phyloP scores from a whole-genome alignment of 140 eudicot species.

The Stevia rebaudiana region DNA sequence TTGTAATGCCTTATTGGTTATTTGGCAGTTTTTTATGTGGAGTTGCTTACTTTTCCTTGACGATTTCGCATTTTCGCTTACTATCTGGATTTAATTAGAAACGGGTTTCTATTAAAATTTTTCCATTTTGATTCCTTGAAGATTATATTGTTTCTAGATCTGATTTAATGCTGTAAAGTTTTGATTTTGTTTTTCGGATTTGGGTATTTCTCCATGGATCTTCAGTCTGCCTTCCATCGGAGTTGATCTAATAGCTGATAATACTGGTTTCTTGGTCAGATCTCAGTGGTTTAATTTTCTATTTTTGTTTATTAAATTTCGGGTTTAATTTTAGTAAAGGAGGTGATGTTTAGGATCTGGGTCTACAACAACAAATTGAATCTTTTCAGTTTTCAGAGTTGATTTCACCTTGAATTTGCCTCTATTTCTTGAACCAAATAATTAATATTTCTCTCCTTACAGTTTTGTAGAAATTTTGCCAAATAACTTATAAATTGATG shows the following conservation, averaged over 20 bases:
- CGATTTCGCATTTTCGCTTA: conserved; percentile 4
- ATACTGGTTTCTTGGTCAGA: conserved; percentile 17
- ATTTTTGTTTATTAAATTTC: background rate
- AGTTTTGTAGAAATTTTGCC: background rate
- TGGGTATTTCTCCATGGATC: conserved; percentile 7
- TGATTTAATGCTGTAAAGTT: conserved; percentile 12
- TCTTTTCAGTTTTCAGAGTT: background rate
- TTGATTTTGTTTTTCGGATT: conserved; percentile 9
- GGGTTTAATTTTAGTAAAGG: background rate
- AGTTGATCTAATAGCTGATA: conserved; percentile 7
- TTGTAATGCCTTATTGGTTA: conserved; percentile 3
- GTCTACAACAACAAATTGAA: conserved; percentile 4
- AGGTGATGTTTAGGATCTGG: conserved; percentile 1
- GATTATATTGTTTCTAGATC: conserved; percentile 4
- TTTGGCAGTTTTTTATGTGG: background rate
- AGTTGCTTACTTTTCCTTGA: background rate
- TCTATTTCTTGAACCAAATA: conserved; percentile 7
- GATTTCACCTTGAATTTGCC: background rate
- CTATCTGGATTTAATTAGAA: background rate
- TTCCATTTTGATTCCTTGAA: background rate
- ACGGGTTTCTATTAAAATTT: background rate
- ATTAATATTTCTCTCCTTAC: conserved; percentile 5
- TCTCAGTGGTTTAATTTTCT: conserved; percentile 9
- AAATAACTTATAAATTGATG: background rate
- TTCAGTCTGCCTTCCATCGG: background rate